phyloP scores from a whole-genome alignment of 768 basidiomycete genomes.

The Boletus vinaceobasis region DNA sequence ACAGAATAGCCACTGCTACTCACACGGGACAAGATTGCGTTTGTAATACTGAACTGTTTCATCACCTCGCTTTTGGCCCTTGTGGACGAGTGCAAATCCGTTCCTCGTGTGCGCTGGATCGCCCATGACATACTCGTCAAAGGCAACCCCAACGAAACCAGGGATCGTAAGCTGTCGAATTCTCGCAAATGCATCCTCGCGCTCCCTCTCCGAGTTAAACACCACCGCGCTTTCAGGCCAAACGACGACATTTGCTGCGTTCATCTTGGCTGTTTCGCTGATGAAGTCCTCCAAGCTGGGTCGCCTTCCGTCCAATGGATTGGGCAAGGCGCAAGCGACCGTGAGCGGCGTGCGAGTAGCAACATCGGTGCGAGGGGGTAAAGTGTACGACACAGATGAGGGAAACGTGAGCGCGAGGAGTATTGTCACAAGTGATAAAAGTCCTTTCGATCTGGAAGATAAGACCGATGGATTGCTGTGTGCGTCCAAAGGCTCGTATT shows the following conservation, averaged over 20 bases:
- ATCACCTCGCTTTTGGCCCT: conserved; percentile 33
- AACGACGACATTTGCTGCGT: conserved; percentile 54
- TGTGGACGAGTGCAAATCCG: conserved; percentile 59
- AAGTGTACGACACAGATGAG: conserved; percentile 42
- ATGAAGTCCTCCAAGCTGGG: conserved; percentile 59
- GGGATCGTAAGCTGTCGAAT: conserved; percentile 34
- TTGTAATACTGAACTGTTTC: conserved; percentile 64
- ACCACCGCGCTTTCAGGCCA: conserved; percentile 82
- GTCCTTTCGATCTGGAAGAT: conserved; percentile 24
- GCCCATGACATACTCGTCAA: conserved; percentile 55
- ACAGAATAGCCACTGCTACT: conserved; percentile 26
- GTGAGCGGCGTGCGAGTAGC: conserved; percentile 49
- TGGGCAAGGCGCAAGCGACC: conserved; percentile 69
- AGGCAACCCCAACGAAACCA: conserved; percentile 64
- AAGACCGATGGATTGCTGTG: conserved; percentile 4
- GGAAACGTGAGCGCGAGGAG: conserved; percentile 53
- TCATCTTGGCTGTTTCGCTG: conserved; percentile 48
- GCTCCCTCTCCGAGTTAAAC: conserved; percentile 53
- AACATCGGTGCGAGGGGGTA: conserved; percentile 39
- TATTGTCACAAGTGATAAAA: conserved; percentile 36
- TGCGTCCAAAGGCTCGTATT: conserved; percentile 12
- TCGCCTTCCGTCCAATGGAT: conserved; percentile 39
- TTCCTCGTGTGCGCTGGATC: conserved; percentile 46
- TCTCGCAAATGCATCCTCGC: conserved; percentile 43
- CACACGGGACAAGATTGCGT: conserved; percentile 73